These are phyloP conservation scores for Corinectria fuckeliana DNA, from an alignment of 2,329 filamentous ascomycete species.

Conservation along the genomic window DNA sequence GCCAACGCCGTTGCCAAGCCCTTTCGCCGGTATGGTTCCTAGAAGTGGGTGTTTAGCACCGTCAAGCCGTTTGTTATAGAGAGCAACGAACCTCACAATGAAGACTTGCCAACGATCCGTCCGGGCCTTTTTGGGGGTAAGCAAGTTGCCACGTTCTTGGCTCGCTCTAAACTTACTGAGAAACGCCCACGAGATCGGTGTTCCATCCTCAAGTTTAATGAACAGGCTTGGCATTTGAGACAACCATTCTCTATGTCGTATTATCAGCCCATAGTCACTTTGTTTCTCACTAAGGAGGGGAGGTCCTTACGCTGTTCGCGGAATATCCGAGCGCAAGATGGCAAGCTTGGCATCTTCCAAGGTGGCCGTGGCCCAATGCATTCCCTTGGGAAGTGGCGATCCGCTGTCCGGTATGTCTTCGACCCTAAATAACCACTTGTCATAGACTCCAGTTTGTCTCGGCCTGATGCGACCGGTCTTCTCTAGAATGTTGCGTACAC, in stretches of 20 bases:
- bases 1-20: constrained; percentile 70
- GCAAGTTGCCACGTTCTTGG: neutral
- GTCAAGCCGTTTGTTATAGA: neutral
- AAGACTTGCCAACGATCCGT: constrained; percentile 66
- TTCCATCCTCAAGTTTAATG: constrained; percentile 53
- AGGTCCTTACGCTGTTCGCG: constrained; percentile 55
- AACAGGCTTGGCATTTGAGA: constrained; percentile 53
- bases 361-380: constrained; percentile 62
- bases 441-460: constrained; percentile 44
- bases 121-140: constrained; percentile 50
- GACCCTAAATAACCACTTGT: constrained; percentile 65
- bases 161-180: constrained; percentile 43
- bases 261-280: neutral
- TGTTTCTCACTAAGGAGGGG: constrained; percentile 1
- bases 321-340: constrained; percentile 61
- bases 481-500: constrained; percentile 34
- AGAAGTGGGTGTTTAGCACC: rapidly evolving
- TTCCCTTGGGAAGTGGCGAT: constrained; percentile 49
- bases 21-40: constrained; percentile 62
- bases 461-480: constrained; percentile 37
- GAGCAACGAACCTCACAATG: constrained; percentile 60
- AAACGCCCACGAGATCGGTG: constrained; percentile 70
- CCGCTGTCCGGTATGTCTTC: constrained; percentile 50
- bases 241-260: constrained; percentile 47
- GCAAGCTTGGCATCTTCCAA: constrained; percentile 63